Evolutionary conservation across 495 filamentous ascomycete species (phyloP).

Genomic region (Penicillium cataractarum): DNA sequence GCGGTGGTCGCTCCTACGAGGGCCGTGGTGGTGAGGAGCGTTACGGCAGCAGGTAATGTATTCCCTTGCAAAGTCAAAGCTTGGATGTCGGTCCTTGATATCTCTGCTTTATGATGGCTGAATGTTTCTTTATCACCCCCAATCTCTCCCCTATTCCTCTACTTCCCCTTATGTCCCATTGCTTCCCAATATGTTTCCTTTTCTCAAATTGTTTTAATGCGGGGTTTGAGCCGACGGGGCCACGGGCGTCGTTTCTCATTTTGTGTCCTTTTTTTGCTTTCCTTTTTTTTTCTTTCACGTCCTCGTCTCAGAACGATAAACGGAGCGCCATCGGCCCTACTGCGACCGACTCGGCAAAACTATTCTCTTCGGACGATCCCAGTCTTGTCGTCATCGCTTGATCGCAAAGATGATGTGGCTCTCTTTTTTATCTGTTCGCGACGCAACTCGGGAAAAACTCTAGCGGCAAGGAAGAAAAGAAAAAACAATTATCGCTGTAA

Average conservation of each 20-base stretch:
- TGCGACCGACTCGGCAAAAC: constrained; percentile 42
- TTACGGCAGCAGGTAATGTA: constrained; percentile 50
- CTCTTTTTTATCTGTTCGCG: constrained; percentile 48
- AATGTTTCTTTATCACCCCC: constrained; percentile 17
- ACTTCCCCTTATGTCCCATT: constrained; percentile 13
- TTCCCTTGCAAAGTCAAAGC: constrained; percentile 15
- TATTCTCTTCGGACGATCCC: constrained; percentile 23
- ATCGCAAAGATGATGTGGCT: constrained; percentile 45
- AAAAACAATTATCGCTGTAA: constrained; percentile 55
- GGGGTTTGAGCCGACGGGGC: constrained; percentile 41
- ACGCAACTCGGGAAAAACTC: constrained; percentile 43
- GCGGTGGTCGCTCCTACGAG: constrained; percentile 55
- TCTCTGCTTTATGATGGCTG: constrained; percentile 21
- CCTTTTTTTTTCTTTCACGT: constrained; percentile 36
- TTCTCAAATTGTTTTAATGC: constrained; percentile 42
- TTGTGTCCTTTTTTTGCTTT: constrained; percentile 31
- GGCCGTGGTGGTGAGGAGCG: constrained; percentile 50
- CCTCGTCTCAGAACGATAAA: constrained; percentile 37
- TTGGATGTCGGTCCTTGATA: constrained; percentile 12
- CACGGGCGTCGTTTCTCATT: constrained; percentile 39
- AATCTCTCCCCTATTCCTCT: constrained; percentile 3
- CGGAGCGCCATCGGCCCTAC: constrained; percentile 37
- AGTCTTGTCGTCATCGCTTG: constrained; percentile 42
- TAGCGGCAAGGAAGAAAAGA: constrained; percentile 49
- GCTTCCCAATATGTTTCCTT: constrained; percentile 14